phyloP scores from a whole-genome alignment of 192 early-diverging fungal genomes.

The Gryganskiella cystojenkinii region DNA sequence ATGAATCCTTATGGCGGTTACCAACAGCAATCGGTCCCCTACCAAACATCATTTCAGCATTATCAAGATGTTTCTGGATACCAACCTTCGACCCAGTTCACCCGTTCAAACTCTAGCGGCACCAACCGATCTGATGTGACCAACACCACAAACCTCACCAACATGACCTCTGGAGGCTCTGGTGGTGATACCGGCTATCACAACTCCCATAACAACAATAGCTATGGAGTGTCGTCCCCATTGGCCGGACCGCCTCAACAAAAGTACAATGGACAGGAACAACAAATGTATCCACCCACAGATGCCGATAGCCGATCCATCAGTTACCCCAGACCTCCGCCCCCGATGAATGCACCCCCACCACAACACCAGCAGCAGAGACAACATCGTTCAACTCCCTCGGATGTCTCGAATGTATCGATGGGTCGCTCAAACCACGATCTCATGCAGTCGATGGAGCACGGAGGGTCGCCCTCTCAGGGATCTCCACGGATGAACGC shows the following conservation, averaged over 20 bases:
- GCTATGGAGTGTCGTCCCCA: too few species aligned
- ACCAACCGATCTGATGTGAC: constrained; percentile 7
- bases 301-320: neutral
- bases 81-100: constrained; percentile 9
- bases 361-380: constrained; percentile 9
- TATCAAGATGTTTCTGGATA: constrained; percentile 8
- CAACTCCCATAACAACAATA: neutral
- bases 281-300: too few species aligned
- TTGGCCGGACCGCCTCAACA: too few species aligned
- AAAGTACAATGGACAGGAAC: too few species aligned
- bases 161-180: neutral
- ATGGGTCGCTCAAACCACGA: constrained; percentile 12
- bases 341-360: neutral
- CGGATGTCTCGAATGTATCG: constrained; percentile 9
- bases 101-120: neutral
- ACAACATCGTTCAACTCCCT: constrained; percentile 17
- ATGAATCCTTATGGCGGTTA: neutral
- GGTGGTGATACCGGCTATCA: neutral
- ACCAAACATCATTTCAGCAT: constrained; percentile 7
- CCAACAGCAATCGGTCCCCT: constrained; percentile 1
- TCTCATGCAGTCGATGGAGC: constrained; percentile 22
- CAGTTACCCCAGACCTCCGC: neutral
- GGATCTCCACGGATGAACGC: constrained; percentile 16
- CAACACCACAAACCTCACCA: neutral
- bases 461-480: constrained; percentile 4